Conservation (phyloP, 306 rosid species). For the apple (Malus domestica) region DNA sequence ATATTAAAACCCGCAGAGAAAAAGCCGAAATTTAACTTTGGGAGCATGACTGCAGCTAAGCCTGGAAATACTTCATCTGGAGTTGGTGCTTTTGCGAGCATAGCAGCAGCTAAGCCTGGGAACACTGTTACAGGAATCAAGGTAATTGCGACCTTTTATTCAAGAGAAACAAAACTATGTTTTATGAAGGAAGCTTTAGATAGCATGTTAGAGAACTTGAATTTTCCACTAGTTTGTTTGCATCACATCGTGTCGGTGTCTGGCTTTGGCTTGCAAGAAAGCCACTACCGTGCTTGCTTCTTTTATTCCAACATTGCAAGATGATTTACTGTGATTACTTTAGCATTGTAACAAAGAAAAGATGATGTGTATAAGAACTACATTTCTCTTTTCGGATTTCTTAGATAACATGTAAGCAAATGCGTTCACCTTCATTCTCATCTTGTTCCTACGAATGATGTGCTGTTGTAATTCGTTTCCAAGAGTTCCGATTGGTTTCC, state of each 20-base stretch:
- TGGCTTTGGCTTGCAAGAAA: not conserved
- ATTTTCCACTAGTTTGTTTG: not conserved
- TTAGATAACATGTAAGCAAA: not conserved
- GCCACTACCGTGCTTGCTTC: not conserved
- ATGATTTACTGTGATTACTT: not conserved
- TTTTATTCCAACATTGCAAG: not conserved
- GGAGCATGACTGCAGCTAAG: constrained; percentile 56
- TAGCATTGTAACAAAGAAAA: not conserved
- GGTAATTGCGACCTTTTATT: constrained; percentile 20
- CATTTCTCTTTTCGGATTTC: not conserved
- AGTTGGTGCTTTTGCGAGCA: constrained; percentile 24
- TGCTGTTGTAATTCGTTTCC: not conserved
- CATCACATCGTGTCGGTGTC: not conserved
- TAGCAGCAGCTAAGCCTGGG: constrained; percentile 27
- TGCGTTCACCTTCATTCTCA: not conserved
- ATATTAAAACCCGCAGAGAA: constrained; percentile 81
- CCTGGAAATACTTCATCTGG: constrained; percentile 67
- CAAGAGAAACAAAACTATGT: not conserved
- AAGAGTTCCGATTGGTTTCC: not conserved
- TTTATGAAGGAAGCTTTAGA: not conserved
- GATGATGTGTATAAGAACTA: not conserved
- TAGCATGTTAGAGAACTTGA: not conserved
- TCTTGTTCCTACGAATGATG: not conserved
- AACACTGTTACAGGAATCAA: constrained; percentile 31
- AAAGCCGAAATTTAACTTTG: constrained; percentile 42